phyloP scores from a whole-genome alignment of 805 yeast species.

The Lachancea sp. region DNA sequence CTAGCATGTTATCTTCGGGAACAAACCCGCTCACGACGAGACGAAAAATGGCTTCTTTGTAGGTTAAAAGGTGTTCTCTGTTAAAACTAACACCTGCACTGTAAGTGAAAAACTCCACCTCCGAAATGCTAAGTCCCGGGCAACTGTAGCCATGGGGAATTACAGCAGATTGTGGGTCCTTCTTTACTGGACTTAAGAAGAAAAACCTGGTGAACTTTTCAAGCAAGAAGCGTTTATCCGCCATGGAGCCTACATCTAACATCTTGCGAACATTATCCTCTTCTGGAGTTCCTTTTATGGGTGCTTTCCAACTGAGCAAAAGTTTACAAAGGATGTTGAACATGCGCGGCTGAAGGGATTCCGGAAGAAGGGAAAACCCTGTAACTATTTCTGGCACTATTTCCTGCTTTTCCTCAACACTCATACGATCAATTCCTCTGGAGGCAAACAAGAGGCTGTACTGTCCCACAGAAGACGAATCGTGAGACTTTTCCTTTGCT shows the following conservation, averaged over 20 bases:
- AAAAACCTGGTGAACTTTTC: conserved; percentile 50
- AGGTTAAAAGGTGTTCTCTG: conserved; percentile 39
- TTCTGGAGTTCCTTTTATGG: conserved; percentile 42
- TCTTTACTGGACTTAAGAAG: conserved; percentile 44
- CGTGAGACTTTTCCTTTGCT: conserved; percentile 35
- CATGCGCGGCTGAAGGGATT: conserved; percentile 45
- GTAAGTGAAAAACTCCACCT: conserved; percentile 56
- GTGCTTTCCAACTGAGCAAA: conserved; percentile 43
- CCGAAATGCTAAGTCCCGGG: conserved; percentile 59
- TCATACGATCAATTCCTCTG: conserved; percentile 56
- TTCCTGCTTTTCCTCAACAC: conserved; percentile 31
- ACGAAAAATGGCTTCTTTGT: conserved; percentile 37
- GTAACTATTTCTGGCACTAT: conserved; percentile 45
- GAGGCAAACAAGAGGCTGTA: conserved; percentile 63
- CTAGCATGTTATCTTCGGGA: conserved; percentile 34
- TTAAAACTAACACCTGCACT: conserved; percentile 62
- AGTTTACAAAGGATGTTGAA: conserved; percentile 56
- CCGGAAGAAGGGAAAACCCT: conserved; percentile 39
- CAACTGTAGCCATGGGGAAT: conserved; percentile 42
- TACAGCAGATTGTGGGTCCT: conserved; percentile 29
- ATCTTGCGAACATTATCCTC: conserved; percentile 33
- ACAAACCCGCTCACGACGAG: conserved; percentile 34
- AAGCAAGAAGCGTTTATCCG: conserved; percentile 43
- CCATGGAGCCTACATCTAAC: conserved; percentile 32
- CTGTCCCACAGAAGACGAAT: conserved; percentile 38